These are phyloP conservation scores for Globisporangium abappressorium DNA, from an alignment of 352 stramenopile species.

Conservation along the genomic window DNA sequence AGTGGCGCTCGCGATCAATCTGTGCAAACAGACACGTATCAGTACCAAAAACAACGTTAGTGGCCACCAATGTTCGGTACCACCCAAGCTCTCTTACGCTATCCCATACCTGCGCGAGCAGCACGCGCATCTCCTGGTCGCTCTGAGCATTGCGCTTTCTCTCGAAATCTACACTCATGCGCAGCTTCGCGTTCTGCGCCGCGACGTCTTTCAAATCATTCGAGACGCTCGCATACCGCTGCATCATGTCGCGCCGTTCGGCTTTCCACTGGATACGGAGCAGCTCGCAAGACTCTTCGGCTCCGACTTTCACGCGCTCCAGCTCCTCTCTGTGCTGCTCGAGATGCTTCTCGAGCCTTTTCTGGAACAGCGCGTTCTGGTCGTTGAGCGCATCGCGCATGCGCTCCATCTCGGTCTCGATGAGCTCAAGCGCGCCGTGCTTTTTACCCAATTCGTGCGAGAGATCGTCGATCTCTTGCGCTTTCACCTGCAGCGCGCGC, in stretches of 20 bases:
- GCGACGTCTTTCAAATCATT: constrained; percentile 44
- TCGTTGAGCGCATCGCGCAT: constrained; percentile 51
- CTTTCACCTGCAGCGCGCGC: constrained; percentile 10
- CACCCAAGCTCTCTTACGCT: no score
- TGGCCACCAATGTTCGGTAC: no score
- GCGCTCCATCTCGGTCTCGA: constrained; percentile 68
- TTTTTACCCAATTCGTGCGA: constrained; percentile 46
- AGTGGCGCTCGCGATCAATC: constrained; percentile 65
- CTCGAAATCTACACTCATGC: constrained; percentile 40
- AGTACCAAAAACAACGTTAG: background rate
- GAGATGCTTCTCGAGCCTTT: constrained; percentile 40
- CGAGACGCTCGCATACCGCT: constrained; percentile 37
- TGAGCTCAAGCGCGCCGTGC: constrained; percentile 51
- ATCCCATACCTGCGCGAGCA: constrained; percentile 45
- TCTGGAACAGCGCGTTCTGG: constrained; percentile 57
- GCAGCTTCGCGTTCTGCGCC: constrained; percentile 49
- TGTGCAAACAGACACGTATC: constrained; percentile 13
- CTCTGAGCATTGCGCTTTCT: constrained; percentile 42
- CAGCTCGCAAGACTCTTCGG: constrained; percentile 40
- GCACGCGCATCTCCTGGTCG: constrained; percentile 62
- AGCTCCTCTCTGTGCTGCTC: constrained; percentile 48
- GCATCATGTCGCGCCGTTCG: constrained; percentile 32
- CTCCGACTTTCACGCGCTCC: constrained; percentile 21
- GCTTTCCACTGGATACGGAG: constrained; percentile 33
- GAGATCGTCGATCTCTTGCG: constrained; percentile 22